A percentile compares a stretch with the other conserved stretches of the same genome.
Conservation (phyloP, 2,329 filamentous ascomycete genomes). For the Botrytis galanthina region DNA sequence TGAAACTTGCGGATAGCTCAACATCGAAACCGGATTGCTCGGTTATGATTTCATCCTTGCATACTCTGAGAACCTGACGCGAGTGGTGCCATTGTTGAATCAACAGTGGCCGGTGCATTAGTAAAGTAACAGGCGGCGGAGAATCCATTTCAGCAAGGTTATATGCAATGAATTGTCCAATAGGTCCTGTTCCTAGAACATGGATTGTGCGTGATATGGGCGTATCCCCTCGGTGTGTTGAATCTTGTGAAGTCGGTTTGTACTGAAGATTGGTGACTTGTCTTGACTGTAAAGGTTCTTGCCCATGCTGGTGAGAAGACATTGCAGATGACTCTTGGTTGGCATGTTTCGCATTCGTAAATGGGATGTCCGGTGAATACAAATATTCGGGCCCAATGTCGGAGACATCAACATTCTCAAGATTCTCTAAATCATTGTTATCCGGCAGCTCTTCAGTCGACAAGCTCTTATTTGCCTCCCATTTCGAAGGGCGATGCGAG, state of each 20-base stretch:
- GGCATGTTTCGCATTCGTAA: neutral
- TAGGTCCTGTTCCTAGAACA: constrained; percentile 61
- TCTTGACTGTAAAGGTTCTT: neutral
- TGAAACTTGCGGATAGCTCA: constrained; percentile 31
- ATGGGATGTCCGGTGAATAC: neutral
- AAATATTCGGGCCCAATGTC: neutral
- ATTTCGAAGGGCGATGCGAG: neutral
- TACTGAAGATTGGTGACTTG: neutral
- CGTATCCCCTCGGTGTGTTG: neutral
- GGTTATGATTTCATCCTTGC: constrained; percentile 45
- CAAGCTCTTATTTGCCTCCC: neutral
- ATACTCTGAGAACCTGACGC: constrained; percentile 46
- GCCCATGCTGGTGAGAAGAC: neutral
- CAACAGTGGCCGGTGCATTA: constrained; percentile 52
- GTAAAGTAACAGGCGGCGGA: constrained; percentile 61
- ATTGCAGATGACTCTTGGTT: neutral
- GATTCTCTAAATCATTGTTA: neutral
- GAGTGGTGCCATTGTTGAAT: constrained; percentile 48
- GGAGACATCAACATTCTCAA: neutral
- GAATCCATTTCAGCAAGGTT: constrained; percentile 55
- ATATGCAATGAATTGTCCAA: constrained; percentile 66
- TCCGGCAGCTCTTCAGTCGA: neutral
- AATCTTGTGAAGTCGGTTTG: neutral
- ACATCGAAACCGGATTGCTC: constrained; percentile 37
- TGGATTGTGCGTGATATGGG: constrained; percentile 48